Evolutionary conservation across 169 alveolate genomes (phyloP).

Genomic region (Eimeria praecox): DNA sequence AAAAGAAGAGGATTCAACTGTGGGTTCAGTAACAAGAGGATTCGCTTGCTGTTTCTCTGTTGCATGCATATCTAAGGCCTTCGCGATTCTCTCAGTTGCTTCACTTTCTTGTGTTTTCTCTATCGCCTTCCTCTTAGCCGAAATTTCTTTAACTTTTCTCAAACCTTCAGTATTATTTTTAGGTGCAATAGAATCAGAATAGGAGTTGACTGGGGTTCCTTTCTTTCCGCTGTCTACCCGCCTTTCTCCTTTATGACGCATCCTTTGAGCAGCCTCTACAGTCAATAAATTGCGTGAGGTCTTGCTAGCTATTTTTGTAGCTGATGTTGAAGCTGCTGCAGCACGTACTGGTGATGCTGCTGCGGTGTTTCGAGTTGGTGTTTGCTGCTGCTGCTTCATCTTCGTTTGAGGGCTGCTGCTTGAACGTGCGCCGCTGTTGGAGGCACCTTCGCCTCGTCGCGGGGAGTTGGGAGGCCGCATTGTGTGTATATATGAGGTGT

Average conservation of each 20-base stretch:
- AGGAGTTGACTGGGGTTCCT: neutral
- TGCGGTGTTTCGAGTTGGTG: no score
- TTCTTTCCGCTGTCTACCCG: neutral
- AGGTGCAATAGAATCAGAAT: neutral
- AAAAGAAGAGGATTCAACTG: neutral
- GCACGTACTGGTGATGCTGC: neutral
- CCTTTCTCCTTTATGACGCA: neutral
- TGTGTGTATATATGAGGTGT: neutral
- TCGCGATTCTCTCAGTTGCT: neutral
- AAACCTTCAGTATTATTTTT: neutral
- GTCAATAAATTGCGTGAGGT: neutral
- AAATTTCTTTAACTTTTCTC: neutral
- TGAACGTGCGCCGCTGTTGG: neutral
- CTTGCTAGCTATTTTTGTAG: neutral
- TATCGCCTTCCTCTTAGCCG: neutral
- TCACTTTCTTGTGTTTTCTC: neutral
- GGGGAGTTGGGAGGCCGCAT: neutral
- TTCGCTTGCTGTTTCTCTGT: neutral
- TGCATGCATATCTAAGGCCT: neutral
- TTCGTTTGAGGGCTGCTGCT: neutral
- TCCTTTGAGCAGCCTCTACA: neutral
- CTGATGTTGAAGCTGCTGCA: neutral
- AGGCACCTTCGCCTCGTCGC: neutral
- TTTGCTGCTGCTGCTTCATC: constrained; percentile 19
- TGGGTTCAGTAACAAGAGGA: neutral